Base-by-base conservation (phyloP, 805 yeast genomes). In the Metschnikowia anglica region DNA sequence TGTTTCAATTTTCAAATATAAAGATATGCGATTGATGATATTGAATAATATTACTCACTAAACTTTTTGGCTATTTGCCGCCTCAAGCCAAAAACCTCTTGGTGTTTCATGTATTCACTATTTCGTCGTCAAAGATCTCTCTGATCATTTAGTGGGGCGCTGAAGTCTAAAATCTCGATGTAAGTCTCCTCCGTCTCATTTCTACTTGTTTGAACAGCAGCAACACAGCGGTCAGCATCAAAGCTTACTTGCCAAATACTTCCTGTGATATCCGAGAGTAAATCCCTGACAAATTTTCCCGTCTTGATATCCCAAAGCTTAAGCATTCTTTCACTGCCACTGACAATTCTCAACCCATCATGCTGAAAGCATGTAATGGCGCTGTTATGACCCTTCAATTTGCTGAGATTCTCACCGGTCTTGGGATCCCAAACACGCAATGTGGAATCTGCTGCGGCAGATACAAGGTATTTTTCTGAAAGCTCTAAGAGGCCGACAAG, bases 391-490 rank as follows among this genome's bases (percentile, higher is more conserved):
- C 96, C 95, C 52, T 85, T 83, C 45, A 89, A 76, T 37, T 85
- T 79, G 57, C 79, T 79, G 38, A 72, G 69, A 31, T 86, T 79
- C 16, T 75, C 74, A 21, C 87, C 89, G 7, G 82, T 77, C 20
- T 79, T 79, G 1, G 97, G 93, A 58, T 93, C 85, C 99, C 99
- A 93, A 2, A 91, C 83, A 39, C 97, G 75, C 31, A 93, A 72
- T 0, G 97, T 83, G 3, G 93, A 80, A 62, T 93, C 99, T 0
- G 98, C 98, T 2, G 97, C 98, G 0, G 97, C 99, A 34, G 95
- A 85, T 1, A 91, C 95, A 10, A 93, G 70, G 36, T 80, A 81
- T 26, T 83, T 80, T 19, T 84, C 81, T 5, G 88, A 81, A 7
- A 90, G 74, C 34, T 87, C 88, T 20, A 91, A 71, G 34, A 93